Base-by-base conservation (phyloP, 2,329 filamentous ascomycete species). In the Fusarium dimerum region DNA sequence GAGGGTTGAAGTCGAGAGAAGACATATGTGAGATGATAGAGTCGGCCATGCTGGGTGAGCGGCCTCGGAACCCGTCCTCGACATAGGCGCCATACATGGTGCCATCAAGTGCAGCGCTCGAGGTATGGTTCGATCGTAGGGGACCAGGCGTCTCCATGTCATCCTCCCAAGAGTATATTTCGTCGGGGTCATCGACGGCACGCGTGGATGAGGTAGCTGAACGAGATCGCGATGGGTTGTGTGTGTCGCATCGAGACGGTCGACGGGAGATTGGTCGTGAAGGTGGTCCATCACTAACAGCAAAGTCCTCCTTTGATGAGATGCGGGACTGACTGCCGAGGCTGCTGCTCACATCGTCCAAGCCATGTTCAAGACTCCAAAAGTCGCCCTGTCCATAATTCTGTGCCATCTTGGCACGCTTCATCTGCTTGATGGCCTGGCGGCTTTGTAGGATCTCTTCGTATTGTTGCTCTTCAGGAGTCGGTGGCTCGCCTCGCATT, bases 281-380 rank as follows among this genome's bases (percentile, higher is more conserved):
- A 0, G 67, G 56, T 3, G 66, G 65, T 12, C 68, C 68, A 17
- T 73, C 73, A 13, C 69, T 59, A 29, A 68, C 59, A 29, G 68
- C 70, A 38, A 76, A 70, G 44, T 77, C 70, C 4, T 77, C 72
- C 43, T 65, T 66, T 18, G 74, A 76, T 4, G 74, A 65, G 45
- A 77, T 72, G 47, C 77, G 76, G 42, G 74, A 75, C 50, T 74
- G 73, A 11, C 59, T 69, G 16, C 70, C 65, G n/a, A 65, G 56
- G 43, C 67, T 71, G 47, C 77, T 77, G 46, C 65, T 65, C 40
- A 85, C 82, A 20, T 82, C 79, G 32, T 78, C 78, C 38, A 76
- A 84, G 43, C 88, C 90, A 67, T 92, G 85, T 66, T 97, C 90
- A 54, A 92, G 80, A 73, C 92, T 96, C 91, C 92, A 97, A 42